These are phyloP conservation scores for Lasiosphaeria miniovina DNA, from an alignment of 495 filamentous ascomycete species.

Conservation along the genomic window DNA sequence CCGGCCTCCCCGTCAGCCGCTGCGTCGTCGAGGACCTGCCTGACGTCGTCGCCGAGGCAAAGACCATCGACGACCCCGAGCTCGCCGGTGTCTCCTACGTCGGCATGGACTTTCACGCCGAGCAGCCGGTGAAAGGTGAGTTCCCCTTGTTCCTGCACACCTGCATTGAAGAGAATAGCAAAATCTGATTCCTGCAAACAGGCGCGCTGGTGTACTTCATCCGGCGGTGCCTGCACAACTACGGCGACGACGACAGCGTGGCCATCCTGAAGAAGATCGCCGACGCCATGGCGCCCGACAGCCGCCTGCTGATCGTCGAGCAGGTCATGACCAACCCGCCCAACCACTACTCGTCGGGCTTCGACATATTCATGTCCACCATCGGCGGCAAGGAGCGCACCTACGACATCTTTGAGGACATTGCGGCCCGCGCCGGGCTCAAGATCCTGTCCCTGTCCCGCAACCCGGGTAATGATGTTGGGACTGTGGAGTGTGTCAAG, in stretches of 20 bases:
- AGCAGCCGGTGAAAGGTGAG: slow-evolving; percentile 31
- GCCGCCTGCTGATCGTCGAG: slow-evolving; percentile 30
- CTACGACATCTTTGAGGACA: slow-evolving; percentile 5
- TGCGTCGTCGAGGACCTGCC: slow-evolving; percentile 35
- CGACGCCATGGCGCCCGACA: slow-evolving; percentile 23
- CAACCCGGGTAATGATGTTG: slow-evolving; percentile 10
- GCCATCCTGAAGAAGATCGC: slow-evolving; percentile 21
- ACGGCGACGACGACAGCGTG: slow-evolving; percentile 31
- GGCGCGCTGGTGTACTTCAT: slow-evolving; percentile 33
- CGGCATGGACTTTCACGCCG: slow-evolving; percentile 26
- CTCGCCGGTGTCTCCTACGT: slow-evolving; percentile 26
- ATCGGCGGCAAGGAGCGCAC: slow-evolving; percentile 22
- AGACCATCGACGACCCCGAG: slow-evolving; percentile 15
- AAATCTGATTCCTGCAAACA: no score
- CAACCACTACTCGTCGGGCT: slow-evolving; percentile 13
- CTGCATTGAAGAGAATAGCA: no score
- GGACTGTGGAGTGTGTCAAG: slow-evolving; percentile 18
- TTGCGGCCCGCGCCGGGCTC: slow-evolving; percentile 23
- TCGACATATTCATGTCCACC: slow-evolving; percentile 24
- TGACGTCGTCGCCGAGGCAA: slow-evolving; percentile 25
- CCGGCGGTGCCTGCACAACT: slow-evolving; percentile 35
- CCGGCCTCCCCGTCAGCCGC: slow-evolving; percentile 20
- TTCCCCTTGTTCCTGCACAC: not conserved
- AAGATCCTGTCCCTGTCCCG: slow-evolving; percentile 8
- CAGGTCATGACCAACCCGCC: slow-evolving; percentile 26